phyloP scores from a whole-genome alignment of 2,329 filamentous ascomycete species.

The Fusarium pseudoanthophilum region DNA sequence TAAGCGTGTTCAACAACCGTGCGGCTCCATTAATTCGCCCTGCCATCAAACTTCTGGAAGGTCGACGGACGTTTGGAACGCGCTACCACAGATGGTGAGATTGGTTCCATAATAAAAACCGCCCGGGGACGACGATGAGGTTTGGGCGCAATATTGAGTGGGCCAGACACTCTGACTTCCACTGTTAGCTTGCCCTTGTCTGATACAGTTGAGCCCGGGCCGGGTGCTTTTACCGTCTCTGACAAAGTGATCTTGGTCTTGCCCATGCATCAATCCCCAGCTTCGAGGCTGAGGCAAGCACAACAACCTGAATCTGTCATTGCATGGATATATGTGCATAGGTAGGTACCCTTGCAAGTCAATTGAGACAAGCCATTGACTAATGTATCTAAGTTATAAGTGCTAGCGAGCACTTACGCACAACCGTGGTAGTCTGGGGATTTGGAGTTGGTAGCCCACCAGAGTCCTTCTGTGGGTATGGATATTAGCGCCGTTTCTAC shows the following conservation, averaged over 20 bases:
- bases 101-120: constrained; percentile 44
- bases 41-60: constrained; percentile 47
- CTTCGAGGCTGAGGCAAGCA: background rate
- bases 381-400: background rate
- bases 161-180: constrained; percentile 24
- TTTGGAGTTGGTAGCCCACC: background rate
- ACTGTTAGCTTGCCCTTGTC: constrained; percentile 14
- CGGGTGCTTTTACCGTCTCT: constrained; percentile 27
- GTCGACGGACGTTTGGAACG: constrained; percentile 43
- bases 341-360: constrained; percentile 8
- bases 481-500: constrained; percentile 3
- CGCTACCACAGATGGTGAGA: constrained; percentile 41
- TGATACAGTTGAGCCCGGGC: constrained; percentile 29
- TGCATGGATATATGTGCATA: background rate
- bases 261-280: background rate
- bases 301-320: background rate
- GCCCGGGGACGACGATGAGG: constrained; percentile 32
- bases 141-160: constrained; percentile 44
- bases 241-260: constrained; percentile 12
- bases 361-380: constrained; percentile 34
- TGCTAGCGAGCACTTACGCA: background rate
- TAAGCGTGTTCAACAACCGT: constrained; percentile 35
- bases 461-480: background rate
- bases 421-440: constrained; percentile 23
- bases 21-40: constrained; percentile 41